These are phyloP conservation scores for Pseudogymnoascus sp. DNA, from an alignment of 2,329 filamentous ascomycete genomes.

Conservation along the genomic window DNA sequence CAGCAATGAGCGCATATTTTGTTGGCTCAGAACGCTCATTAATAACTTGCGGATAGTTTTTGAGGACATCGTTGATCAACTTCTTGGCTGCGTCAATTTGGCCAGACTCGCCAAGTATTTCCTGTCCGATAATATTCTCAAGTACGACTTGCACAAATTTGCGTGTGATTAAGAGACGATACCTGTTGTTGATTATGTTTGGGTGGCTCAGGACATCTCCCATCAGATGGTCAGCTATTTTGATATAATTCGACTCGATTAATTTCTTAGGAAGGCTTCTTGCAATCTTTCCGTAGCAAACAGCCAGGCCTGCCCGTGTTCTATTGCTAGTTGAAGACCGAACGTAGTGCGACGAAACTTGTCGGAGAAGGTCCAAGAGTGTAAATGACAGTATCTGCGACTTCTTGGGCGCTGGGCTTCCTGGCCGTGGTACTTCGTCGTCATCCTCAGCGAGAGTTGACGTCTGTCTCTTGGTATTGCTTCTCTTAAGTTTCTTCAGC, in stretches of 20 bases:
- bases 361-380: slow-evolving; percentile 69
- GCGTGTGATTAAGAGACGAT: slow-evolving; percentile 76
- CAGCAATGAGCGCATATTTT: slow-evolving; percentile 75
- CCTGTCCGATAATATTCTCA: slow-evolving; percentile 73
- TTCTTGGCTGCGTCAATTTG: slow-evolving; percentile 76
- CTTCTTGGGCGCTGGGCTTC: slow-evolving; percentile 71
- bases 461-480: slow-evolving; percentile 47
- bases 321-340: slow-evolving; percentile 72
- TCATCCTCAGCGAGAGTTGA: slow-evolving; percentile 63
- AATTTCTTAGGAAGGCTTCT: slow-evolving; percentile 71
- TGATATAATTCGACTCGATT: slow-evolving; percentile 76
- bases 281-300: slow-evolving; percentile 80
- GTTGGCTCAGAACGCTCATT: slow-evolving; percentile 83
- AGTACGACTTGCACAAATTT: slow-evolving; percentile 79
- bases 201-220: slow-evolving; percentile 71
- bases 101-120: slow-evolving; percentile 81
- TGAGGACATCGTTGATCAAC: slow-evolving; percentile 81
- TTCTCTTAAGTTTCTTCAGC: slow-evolving; percentile 64
- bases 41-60: slow-evolving; percentile 86
- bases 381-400: slow-evolving; percentile 66
- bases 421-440: slow-evolving; percentile 60
- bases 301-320: slow-evolving; percentile 72
- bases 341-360: slow-evolving; percentile 74
- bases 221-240: slow-evolving; percentile 75
- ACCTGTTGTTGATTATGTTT: slow-evolving; percentile 75